Conservation (phyloP, 78 protist species). For the Dictyostelium intermedium region DNA sequence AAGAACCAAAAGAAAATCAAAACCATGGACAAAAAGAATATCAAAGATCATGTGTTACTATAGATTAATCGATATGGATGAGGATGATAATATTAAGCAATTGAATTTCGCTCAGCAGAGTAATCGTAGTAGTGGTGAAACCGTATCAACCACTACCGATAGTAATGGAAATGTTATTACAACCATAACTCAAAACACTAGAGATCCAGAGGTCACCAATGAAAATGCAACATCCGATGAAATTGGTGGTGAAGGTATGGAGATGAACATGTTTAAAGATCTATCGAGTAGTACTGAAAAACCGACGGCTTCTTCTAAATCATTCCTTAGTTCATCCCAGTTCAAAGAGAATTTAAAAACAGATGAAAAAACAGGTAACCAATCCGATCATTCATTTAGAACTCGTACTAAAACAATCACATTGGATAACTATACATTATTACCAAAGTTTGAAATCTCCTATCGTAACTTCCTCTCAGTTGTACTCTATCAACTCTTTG, state of each 20-base stretch:
- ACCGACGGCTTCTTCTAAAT: neutral
- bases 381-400: neutral
- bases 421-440: neutral
- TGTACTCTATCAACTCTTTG: conserved; percentile 32
- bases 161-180: neutral
- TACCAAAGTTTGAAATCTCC: conserved; percentile 48
- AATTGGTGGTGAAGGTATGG: neutral
- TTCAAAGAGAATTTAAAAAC: neutral
- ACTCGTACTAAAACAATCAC: neutral
- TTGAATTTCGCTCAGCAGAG: neutral
- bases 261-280: neutral
- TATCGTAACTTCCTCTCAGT: conserved; percentile 28
- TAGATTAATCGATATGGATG: conserved; percentile 63
- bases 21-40: conserved; percentile 67
- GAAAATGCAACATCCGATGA: neutral
- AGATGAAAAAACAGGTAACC: neutral
- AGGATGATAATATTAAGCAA: conserved; percentile 33
- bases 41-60: conserved; percentile 49
- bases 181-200: neutral
- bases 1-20: conserved; percentile 24
- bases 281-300: neutral
- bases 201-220: neutral
- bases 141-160: neutral
- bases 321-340: neutral
- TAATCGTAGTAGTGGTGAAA: neutral